Conservation (phyloP, 2,329 filamentous ascomycete genomes). For the Aspergillus pseudonomiae region DNA sequence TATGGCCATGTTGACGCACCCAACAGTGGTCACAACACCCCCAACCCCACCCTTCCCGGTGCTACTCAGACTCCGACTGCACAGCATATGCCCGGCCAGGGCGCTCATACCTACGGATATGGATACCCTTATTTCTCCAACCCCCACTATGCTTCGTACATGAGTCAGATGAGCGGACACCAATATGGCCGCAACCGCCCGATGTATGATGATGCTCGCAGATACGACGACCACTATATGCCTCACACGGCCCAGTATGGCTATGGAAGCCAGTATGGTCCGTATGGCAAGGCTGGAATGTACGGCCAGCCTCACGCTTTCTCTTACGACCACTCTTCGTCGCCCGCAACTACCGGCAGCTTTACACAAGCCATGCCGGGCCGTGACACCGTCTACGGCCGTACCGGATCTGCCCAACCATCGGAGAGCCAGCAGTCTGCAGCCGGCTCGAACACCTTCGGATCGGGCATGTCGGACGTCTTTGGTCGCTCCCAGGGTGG, state of each 20-base stretch:
- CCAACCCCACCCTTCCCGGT: constrained; percentile 71
- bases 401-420: constrained; percentile 60
- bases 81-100: constrained; percentile 56
- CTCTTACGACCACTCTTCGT: constrained; percentile 67
- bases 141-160: constrained; percentile 65
- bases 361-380: constrained; percentile 48
- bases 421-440: constrained; percentile 58
- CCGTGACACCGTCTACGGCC: constrained; percentile 63
- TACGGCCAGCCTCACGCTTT: constrained; percentile 67
- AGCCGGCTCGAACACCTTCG: constrained; percentile 53
- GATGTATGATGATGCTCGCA: constrained; percentile 53
- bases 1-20: constrained; percentile 71
- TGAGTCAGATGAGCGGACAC: constrained; percentile 56
- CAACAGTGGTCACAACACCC: constrained; percentile 87
- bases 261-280: constrained; percentile 54
- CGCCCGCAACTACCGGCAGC: constrained; percentile 60
- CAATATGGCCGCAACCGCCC: constrained; percentile 53
- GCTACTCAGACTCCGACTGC: constrained; percentile 59
- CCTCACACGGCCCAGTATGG: constrained; percentile 57
- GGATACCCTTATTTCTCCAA: constrained; percentile 62
- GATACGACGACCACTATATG: constrained; percentile 53
- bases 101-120: constrained; percentile 60
- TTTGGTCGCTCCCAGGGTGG: constrained; percentile 62
- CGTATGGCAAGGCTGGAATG: constrained; percentile 62
- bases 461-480: constrained; percentile 58